A percentile compares a stretch with the other conserved stretches of the same genome.
These are phyloP conservation scores for Rhizopogon vesiculosus DNA, from an alignment of 768 basidiomycete genomes.

Conservation along the genomic window DNA sequence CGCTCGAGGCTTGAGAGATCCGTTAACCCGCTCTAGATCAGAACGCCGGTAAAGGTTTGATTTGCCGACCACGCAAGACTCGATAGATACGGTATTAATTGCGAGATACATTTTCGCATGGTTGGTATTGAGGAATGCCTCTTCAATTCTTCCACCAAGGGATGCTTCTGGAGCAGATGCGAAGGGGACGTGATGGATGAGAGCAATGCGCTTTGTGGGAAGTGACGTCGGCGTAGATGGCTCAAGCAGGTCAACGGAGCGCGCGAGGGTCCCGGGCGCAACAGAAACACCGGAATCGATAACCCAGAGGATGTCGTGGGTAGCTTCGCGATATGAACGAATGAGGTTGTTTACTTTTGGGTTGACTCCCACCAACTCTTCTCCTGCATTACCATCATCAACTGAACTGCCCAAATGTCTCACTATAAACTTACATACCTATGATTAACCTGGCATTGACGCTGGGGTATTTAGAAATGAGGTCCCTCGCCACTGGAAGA, in stretches of 20 bases:
- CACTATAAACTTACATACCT: constrained; percentile 41
- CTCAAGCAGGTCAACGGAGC: constrained; percentile 75
- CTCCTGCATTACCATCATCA: constrained; percentile 42
- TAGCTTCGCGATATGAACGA: constrained; percentile 73
- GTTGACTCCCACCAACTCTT: constrained; percentile 84
- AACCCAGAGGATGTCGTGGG: constrained; percentile 92
- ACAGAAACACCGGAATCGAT: constrained; percentile 93
- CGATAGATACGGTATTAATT: constrained; percentile 82
- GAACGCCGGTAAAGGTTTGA: constrained; percentile 91
- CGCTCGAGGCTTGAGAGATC: constrained; percentile 48
- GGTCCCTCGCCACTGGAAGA: constrained; percentile 71
- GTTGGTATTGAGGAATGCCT: constrained; percentile 93
- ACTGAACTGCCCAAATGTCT: neutral
- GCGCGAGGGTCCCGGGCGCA: constrained; percentile 71
- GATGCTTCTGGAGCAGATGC: constrained; percentile 65
- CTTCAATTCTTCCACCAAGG: constrained; percentile 83
- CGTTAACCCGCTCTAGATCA: constrained; percentile 75
- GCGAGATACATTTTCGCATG: constrained; percentile 98
- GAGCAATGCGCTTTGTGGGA: constrained; percentile 53
- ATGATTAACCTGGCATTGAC: constrained; percentile 72
- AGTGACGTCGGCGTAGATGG: constrained; percentile 32
- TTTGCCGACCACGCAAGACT: constrained; percentile 97
- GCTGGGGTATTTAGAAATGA: constrained; percentile 73
- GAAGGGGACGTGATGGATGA: constrained; percentile 96
- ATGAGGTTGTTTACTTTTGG: constrained; percentile 98